Conservation (phyloP, 257 asterid genomes). For the Solanum dulcamara region DNA sequence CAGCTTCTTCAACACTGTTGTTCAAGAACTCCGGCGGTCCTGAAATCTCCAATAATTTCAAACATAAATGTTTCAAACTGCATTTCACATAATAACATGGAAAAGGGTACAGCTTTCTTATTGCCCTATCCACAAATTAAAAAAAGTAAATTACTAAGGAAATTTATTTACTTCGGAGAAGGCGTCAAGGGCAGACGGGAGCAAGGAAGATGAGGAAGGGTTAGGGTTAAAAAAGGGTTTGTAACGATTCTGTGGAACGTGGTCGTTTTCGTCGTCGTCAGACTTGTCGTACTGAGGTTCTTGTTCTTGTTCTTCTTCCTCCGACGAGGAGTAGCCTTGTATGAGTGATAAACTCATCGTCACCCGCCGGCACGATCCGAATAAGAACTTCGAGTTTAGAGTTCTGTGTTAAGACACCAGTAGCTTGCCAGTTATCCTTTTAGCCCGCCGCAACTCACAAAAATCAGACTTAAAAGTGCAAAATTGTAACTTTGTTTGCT, state of each 20-base stretch:
- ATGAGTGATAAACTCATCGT: too few species aligned
- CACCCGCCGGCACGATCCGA: too few species aligned
- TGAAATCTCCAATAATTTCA: slow-evolving; percentile 36
- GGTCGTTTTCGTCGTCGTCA: slow-evolving; percentile 26
- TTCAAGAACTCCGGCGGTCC: slow-evolving; percentile 94
- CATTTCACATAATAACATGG: background rate
- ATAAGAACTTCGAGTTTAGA: too few species aligned
- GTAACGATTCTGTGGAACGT: slow-evolving; percentile 27
- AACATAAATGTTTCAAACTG: background rate
- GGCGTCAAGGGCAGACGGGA: slow-evolving; percentile 85
- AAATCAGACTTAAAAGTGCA: too few species aligned
- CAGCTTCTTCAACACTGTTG: slow-evolving; percentile 36
- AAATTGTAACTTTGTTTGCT: too few species aligned
- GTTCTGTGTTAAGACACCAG: too few species aligned
- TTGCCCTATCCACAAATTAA: too few species aligned
- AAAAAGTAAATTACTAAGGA: background rate
- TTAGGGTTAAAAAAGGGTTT: slow-evolving; percentile 61
- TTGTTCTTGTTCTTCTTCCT: background rate
- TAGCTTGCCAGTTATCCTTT: too few species aligned
- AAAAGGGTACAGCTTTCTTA: background rate
- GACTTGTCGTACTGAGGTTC: slow-evolving; percentile 14
- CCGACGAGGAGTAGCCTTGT: too few species aligned
- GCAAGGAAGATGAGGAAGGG: slow-evolving; percentile 57
- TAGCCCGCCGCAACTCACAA: too few species aligned
- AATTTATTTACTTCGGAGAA: slow-evolving; percentile 62